Evolutionary conservation across 768 basidiomycete genomes (phyloP), one percentile per base, ranked within the genome.

Genomic region (Termitomyces sp.): DNA sequence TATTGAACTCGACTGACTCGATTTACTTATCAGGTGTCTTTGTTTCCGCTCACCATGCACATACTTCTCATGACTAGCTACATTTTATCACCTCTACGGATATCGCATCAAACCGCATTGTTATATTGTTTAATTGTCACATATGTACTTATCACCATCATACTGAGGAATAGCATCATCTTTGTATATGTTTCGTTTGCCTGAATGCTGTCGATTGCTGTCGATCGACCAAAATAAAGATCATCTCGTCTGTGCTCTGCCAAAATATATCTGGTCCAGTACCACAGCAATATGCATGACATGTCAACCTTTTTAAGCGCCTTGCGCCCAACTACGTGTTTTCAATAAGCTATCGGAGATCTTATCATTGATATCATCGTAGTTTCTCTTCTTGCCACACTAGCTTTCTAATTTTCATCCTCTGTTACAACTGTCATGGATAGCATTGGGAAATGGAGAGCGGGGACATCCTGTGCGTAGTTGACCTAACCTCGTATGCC

Each of bases 391-490:
- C 46, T 30, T 22, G 22, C 36, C 20, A 13, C 4, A 13, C 4
- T 33, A 16, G 22, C 18, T 34, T 42, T 41, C 22, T 36, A 22
- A 27, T 24, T 20, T 36, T 46, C 27, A 18, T 53, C n/a, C 18
- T 37, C 60, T 59, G 1, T 34, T 16, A 33, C 34, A 20, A 39
- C 15, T 27, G 52, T 46, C 9, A 62, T 58, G 55, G 72, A 71
- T 59, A 54, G 57, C 22, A 64, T 77, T 24, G 71, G 66, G 42
- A 79, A 73, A 69, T 81, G 79, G 79, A 68, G 75, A 27, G 69
- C 77, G 33, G 80, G 80, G 11, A 59, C 69, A 46, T 68, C 73
- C 56, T 81, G 79, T 81, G 61, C 62, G 78, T 69, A 54, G 34
- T 22, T 22, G 9, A 5, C 56, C 24, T 42, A 20, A 39, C 9